phyloP scores from a whole-genome alignment of 192 early-diverging fungal species.

The Oehlia diaphana region DNA sequence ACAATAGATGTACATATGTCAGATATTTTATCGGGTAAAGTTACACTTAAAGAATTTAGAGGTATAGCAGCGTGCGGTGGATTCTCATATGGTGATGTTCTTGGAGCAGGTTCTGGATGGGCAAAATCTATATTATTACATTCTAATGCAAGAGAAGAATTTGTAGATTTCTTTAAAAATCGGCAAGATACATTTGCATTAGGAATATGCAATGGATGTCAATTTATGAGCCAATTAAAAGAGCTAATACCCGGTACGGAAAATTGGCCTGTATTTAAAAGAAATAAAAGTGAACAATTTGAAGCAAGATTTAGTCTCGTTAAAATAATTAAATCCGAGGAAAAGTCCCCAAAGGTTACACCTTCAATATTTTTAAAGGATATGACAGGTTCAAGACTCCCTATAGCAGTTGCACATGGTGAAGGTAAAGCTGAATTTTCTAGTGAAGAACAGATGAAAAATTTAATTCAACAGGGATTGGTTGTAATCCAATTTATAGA shows the following conservation, averaged over 20 bases:
- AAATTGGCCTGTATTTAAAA: conserved; percentile 89
- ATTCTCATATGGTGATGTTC: conserved; percentile 98
- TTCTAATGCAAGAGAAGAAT: conserved; percentile 65
- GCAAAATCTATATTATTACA: conserved; percentile 88
- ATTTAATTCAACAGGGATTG: conserved; percentile 51
- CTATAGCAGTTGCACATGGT: conserved; percentile 96
- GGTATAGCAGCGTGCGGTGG: conserved; percentile 96
- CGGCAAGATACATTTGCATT: conserved; percentile 91
- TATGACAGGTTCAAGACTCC: conserved; percentile 89
- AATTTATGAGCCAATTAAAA: conserved; percentile 88
- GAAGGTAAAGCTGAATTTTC: conserved; percentile 91
- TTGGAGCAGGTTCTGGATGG: conserved; percentile 99
- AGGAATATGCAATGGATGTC: conserved; percentile 99
- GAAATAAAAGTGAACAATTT: conserved; percentile 94
- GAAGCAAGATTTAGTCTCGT: conserved; percentile 89
- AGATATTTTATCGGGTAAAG: conserved; percentile 73
- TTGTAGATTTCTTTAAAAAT: conserved; percentile 75
- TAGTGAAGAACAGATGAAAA: conserved; percentile 38
- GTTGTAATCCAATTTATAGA: conserved; percentile 81
- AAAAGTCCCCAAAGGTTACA: not conserved
- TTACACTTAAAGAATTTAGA: conserved; percentile 67
- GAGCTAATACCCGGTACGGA: conserved; percentile 85
- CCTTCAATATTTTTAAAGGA: conserved; percentile 80
- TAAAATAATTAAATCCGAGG: conserved; percentile 50
- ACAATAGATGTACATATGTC: conserved; percentile 99